These are phyloP conservation scores for Ceratocystis papillata DNA, from an alignment of 2,329 filamentous ascomycete genomes.

Conservation along the genomic window DNA sequence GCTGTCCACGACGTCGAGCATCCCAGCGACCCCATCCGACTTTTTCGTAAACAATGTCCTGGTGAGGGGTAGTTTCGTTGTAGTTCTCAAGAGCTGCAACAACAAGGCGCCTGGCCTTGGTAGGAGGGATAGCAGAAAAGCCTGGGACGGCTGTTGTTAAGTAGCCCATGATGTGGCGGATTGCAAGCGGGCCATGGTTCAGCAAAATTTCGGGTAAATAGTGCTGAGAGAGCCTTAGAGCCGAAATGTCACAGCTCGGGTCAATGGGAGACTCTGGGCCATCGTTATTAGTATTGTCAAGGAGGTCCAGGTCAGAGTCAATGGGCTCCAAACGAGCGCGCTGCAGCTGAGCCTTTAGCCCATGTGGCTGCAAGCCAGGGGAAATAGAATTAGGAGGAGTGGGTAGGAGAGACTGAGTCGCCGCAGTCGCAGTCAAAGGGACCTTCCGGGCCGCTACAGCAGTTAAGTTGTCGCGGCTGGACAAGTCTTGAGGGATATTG, in stretches of 20 bases:
- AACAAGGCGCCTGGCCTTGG: constrained; percentile 81
- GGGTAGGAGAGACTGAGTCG: constrained; percentile 55
- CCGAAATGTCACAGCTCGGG: constrained; percentile 70
- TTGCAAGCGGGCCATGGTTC: constrained; percentile 79
- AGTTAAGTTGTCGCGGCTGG: constrained; percentile 59
- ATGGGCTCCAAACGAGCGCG: constrained; percentile 50
- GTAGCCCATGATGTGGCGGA: constrained; percentile 91
- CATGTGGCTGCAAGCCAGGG: constrained; percentile 71
- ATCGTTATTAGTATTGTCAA: constrained; percentile 42
- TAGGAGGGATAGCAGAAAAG: constrained; percentile 76
- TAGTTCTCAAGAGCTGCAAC: constrained; percentile 85
- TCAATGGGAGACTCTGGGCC: constrained; percentile 45
- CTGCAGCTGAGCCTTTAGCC: constrained; percentile 58
- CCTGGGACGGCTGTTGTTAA: constrained; percentile 87
- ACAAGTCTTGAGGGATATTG: constrained; percentile 53
- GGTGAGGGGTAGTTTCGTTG: constrained; percentile 42
- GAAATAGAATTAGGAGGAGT: constrained; percentile 95
- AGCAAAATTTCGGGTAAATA: constrained; percentile 86
- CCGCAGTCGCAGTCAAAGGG: constrained; percentile 46
- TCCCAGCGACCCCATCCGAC: constrained; percentile 97
- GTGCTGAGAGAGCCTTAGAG: constrained; percentile 73
- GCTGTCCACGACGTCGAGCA: constrained; percentile 61
- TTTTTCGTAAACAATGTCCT: constrained; percentile 80
- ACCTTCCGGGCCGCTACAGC: constrained; percentile 58
- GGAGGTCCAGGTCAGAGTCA: constrained; percentile 80